Base-by-base conservation (phyloP, 2,329 filamentous ascomycete genomes). In the Escovopsis sp. region DNA sequence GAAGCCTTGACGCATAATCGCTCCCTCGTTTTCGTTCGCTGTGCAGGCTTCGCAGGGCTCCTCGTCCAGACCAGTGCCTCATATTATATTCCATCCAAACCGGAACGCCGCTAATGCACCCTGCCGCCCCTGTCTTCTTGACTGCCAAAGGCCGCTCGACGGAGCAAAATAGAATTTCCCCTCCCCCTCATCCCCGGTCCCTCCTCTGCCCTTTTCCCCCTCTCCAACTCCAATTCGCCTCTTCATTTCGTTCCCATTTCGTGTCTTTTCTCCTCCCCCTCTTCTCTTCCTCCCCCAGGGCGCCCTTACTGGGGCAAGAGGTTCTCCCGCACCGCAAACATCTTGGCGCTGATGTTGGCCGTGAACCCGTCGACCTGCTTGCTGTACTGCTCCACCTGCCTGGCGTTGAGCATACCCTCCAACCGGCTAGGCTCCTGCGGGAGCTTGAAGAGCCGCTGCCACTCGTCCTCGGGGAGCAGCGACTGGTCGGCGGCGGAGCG, bases 371-470 rank as follows among this genome's bases (percentile, higher is more conserved):
- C 91, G 45, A 96, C 84, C 70, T 96, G 91, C 68, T 87, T 82
- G 58, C 88, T 85, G 68, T 96, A 98, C 69, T 96, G 89, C 68
- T 96, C 88, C 43, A 95, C 87, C 69, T 98, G 91, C 65, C 87
- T 78, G 49, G 85, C 88, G 63, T 95, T 94, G 59, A 98, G 72
- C 75, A 98, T 85, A 51, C 83, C 85, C 70, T 96, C 89, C 53
- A 96, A 69, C 52, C 89, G 74, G 67, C 83, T 94, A 44, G 91
- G 89, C 70, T 96, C 89, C 60, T 86, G 81, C 26, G 91, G 91
- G 53, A 98, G 76, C 77, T 98, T 98, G 77, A 96, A 98, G 55
- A 96, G 73, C 60, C 85, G 82, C 68, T 94, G 85, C 88, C 88
- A 98, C 72, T 98, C 91, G 57, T 96, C 89, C 69, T 98, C 91